Base-by-base conservation (phyloP, 129 eudicot genomes). In the Escallonia rubra region DNA sequence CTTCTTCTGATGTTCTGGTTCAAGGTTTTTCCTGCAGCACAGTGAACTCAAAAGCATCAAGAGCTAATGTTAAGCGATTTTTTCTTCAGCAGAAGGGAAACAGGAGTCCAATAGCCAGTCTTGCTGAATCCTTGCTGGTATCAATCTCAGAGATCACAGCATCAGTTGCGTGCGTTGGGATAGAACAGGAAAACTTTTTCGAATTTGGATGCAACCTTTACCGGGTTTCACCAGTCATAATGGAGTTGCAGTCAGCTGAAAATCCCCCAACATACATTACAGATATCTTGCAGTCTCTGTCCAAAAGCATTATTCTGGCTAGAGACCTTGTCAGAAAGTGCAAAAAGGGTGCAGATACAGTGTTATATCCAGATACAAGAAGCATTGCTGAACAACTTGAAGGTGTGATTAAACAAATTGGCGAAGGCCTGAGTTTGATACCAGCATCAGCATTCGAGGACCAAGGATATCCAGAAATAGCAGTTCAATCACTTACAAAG, bases 171-270 rank as follows among this genome's bases (percentile, higher is more conserved):
- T 67, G 73, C 43, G 43, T 69, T 11, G 66, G 68, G 53, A 60
- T 70, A 56, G 80, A 76, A 65, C 67, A 65, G 6, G 81, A 81
- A 5, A 68, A 47, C 41, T 81, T 87, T 74, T 67, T 75, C 34
- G 78, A 76, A 62, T 67, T 87, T 2, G 90, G 87, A 46, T 70
- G 83, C 72, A 81, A 69, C 41, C 72, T 87, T 54, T 87, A 87
- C 75, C 90, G 95, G 7, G 65, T 75, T 57, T 69, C 85, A 42
- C 65, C 72, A 9, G 74, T 79, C 50, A 74, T 87, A 60, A 60
- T 59, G 73, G 85, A 81, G 80, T 65, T 81, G 39, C 79, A 80
- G 38, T 58, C 72, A 9, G 65, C 70, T 15, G 46, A 63, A 38
- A 73, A 45, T 71, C 64, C 69, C 15, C 71, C 84, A 9, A 43